These are phyloP conservation scores for Skeletonema costatum DNA, from an alignment of 108 stramenopile genomes.

Conservation along the genomic window DNA sequence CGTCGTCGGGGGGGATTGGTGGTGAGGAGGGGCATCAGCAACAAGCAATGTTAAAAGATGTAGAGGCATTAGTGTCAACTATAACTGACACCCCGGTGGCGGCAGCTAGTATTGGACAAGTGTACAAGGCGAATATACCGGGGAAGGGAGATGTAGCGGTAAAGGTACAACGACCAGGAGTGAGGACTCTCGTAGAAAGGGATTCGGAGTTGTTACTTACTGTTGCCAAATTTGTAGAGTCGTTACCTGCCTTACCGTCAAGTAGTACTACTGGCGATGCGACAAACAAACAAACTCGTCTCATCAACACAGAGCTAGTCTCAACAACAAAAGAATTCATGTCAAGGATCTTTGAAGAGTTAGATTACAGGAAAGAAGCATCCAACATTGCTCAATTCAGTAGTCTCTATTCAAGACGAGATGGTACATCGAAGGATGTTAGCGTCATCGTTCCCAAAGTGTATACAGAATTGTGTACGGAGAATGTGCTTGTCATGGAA, in stretches of 20 bases:
- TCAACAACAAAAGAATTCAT: constrained; percentile 74
- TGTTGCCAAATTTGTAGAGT: constrained; percentile 54
- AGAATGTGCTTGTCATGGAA: constrained; percentile 73
- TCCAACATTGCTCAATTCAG: constrained; percentile 51
- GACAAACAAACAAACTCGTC: constrained; percentile 14
- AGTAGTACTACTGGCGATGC: not conserved
- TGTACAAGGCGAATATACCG: constrained; percentile 54
- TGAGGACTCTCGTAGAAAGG: constrained; percentile 52
- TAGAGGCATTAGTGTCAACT: constrained; percentile 20
- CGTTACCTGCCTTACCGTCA: constrained; percentile 48
- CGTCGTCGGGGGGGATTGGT: not conserved
- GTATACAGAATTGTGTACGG: constrained; percentile 52
- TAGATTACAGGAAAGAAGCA: constrained; percentile 62
- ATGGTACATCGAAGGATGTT: constrained; percentile 32
- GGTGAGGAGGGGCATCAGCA: not conserved
- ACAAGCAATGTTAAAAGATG: constrained; percentile 10
- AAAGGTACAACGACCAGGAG: constrained; percentile 71
- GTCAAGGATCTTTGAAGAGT: constrained; percentile 69
- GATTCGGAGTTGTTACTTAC: constrained; percentile 51
- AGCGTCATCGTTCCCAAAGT: constrained; percentile 63
- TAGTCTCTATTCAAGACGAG: constrained; percentile 49
- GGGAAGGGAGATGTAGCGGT: constrained; percentile 65
- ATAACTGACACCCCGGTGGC: constrained; percentile 23
- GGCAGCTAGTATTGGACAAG: constrained; percentile 53
- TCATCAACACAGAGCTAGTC: constrained; percentile 57